Base-by-base conservation (phyloP, 768 basidiomycete genomes). In the Trametes elegans region DNA sequence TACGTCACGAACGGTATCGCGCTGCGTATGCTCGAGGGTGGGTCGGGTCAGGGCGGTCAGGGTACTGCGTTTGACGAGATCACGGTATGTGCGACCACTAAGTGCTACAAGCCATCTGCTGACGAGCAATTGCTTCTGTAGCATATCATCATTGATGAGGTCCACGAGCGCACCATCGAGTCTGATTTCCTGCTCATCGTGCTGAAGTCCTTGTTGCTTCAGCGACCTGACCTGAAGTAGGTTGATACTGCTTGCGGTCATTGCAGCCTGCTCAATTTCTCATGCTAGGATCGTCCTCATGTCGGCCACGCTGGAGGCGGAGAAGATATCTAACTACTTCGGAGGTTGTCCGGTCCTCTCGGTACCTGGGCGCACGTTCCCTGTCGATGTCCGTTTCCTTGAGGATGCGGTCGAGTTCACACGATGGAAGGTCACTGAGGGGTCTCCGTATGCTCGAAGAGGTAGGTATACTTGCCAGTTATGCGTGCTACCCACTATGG, bases 91-190 rank as follows among this genome's bases (percentile, higher is more conserved):
- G 26, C 39, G 41, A 42, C 21, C 36, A 18, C 38, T 35, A 39
- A 49, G 48, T 24, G 28, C 26, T 24, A 10, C 31, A 19, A 8
- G 40, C 19, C 31, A 11, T 11, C 40, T 46, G 3, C 16, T 55
- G 26, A 3, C 16, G n/a, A n/a, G n/a, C n/a, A n/a, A n/a, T n/a
- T n/a, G n/a, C n/a, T n/a, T n/a, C n/a, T n/a, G n/a, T n/a, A 93
- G 91, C 94, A 97, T 65, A 85, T 99, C 66, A 88, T 99, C 55
- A 88, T 98, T 38, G 96, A 99, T 62, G 96, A 99, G 74, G 91
- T 90, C 42, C 96, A 99, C 64, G 96, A 99, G 74, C 86, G 96
- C 19, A 92, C 87, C 7, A 97, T 99, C 61, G 96, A 99, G 67
- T 95, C 93, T 0, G 96, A 98, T 70, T 99, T 99, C 73, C 79